Evolutionary conservation across 495 filamentous ascomycete species (phyloP).

Genomic region (Penicillium ucsense): DNA sequence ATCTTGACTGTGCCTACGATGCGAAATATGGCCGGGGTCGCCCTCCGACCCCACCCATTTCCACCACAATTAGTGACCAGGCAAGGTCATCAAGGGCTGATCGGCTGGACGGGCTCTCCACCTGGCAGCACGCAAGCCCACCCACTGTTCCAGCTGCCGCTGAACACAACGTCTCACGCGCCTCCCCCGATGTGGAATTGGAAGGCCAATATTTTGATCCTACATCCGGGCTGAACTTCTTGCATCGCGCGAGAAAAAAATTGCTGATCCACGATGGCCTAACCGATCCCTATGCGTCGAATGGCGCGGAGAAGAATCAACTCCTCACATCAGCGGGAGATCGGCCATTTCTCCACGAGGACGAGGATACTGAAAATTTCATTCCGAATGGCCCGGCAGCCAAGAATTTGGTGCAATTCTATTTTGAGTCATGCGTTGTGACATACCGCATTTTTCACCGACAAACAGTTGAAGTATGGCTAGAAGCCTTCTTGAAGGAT

Average conservation of each 20-base stretch:
- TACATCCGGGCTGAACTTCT: not conserved
- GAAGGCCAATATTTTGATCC: not conserved
- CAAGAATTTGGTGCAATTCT: not conserved
- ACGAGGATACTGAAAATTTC: not conserved
- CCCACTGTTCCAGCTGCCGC: not conserved
- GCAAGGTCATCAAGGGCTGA: not conserved
- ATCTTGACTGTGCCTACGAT: not conserved
- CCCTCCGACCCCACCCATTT: not conserved
- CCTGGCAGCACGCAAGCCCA: not conserved
- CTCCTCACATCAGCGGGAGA: not conserved
- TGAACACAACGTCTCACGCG: not conserved
- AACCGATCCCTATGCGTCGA: not conserved
- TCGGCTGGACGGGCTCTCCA: not conserved
- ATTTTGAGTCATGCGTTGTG: not conserved
- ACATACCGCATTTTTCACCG: not conserved
- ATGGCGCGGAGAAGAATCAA: not conserved
- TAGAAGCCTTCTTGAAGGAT: not conserved
- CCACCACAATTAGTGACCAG: not conserved
- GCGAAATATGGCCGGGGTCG: not conserved
- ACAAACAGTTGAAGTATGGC: not conserved
- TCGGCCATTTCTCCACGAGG: not conserved
- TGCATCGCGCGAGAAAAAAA: not conserved
- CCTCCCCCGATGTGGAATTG: not conserved
- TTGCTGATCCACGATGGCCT: not conserved
- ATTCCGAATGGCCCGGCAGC: not conserved